These are phyloP conservation scores for Solanum arcanum DNA, from an alignment of 257 asterid species.

Conservation along the genomic window DNA sequence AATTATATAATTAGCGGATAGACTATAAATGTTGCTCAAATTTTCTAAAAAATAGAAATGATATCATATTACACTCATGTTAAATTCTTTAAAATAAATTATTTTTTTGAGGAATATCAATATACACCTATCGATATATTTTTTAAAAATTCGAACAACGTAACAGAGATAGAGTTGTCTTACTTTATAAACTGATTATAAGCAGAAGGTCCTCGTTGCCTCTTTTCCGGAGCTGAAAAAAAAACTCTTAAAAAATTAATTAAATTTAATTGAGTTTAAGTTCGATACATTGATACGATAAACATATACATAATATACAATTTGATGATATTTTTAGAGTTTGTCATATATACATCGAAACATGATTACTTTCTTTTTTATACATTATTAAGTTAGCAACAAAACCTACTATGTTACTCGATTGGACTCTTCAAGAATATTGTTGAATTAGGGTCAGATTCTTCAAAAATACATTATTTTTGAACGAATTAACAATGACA, in stretches of 20 bases:
- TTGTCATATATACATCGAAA: background rate
- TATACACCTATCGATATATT: background rate
- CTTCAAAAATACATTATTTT: no score
- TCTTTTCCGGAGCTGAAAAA: constrained; percentile 77
- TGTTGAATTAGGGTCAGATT: background rate
- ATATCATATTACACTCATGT: background rate
- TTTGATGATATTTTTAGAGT: background rate
- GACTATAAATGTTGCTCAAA: background rate
- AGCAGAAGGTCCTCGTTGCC: constrained; percentile 85
- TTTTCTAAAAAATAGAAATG: background rate
- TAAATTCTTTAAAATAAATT: background rate
- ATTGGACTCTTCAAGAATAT: background rate
- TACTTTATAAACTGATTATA: constrained; percentile 92
- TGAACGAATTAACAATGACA: background rate
- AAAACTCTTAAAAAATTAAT: background rate
- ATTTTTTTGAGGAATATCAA: background rate
- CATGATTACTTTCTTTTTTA: background rate
- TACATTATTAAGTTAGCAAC: background rate
- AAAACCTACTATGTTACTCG: background rate
- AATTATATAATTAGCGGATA: background rate
- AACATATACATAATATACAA: background rate
- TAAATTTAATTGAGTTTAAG: background rate
- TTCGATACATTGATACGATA: background rate
- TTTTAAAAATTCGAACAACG: background rate
- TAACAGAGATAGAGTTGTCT: background rate